Percentiles rank a stretch among this genome's conserved stretches.
These are phyloP conservation scores for Aspergillus pseudonomiae DNA, from an alignment of 2,329 filamentous ascomycete species.

Conservation along the genomic window DNA sequence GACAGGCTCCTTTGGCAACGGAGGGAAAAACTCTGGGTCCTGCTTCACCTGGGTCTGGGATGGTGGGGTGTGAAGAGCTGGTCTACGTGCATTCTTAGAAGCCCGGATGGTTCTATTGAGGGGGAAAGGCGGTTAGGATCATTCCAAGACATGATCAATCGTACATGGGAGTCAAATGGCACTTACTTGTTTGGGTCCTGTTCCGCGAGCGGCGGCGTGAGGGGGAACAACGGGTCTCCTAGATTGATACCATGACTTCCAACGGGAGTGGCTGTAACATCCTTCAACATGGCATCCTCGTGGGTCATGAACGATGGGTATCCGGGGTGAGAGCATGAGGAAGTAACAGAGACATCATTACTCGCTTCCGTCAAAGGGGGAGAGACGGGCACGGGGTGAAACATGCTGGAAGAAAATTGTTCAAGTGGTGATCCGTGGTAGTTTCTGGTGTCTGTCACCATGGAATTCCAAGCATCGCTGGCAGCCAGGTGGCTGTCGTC, in stretches of 20 bases:
- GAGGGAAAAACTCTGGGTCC: constrained; percentile 41
- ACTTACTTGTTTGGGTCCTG: constrained; percentile 47
- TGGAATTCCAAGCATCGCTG: constrained; percentile 39
- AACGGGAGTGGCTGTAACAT: constrained; percentile 38
- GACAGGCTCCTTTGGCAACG: constrained; percentile 38
- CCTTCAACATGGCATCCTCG: constrained; percentile 43
- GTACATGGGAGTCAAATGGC: not conserved
- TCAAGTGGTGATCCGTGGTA: constrained; percentile 40
- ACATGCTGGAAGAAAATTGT: constrained; percentile 38
- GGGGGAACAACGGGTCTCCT: constrained; percentile 43
- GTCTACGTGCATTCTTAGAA: constrained; percentile 42
- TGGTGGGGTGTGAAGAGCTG: constrained; percentile 36
- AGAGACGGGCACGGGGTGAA: constrained; percentile 44
- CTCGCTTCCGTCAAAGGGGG: constrained; percentile 47
- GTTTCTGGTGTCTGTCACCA: constrained; percentile 37
- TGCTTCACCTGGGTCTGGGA: constrained; percentile 38
- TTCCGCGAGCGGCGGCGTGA: constrained; percentile 42
- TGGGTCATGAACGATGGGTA: constrained; percentile 42
- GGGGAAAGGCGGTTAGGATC: constrained; percentile 10
- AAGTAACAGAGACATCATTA: constrained; percentile 45
- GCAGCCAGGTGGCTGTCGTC: constrained; percentile 39
- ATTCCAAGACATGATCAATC: not conserved
- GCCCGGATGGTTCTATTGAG: constrained; percentile 42
- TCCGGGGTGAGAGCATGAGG: constrained; percentile 42
- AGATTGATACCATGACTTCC: constrained; percentile 40